These are phyloP conservation scores for Candida tibetensis DNA, from an alignment of 805 yeast species.

Conservation along the genomic window DNA sequence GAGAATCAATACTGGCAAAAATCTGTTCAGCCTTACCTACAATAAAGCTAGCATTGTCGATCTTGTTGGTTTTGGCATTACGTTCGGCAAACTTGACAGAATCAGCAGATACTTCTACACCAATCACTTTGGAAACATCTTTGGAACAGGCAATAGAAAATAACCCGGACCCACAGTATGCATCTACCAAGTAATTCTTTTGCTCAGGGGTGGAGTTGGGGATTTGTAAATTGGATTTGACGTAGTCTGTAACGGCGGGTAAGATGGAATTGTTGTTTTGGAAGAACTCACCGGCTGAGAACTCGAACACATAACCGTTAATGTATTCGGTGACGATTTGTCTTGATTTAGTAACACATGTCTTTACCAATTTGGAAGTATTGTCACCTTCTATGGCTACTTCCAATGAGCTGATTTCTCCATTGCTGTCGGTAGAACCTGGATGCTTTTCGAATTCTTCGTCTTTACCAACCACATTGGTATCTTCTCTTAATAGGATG, in stretches of 20 bases:
- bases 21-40: slow-evolving; percentile 92
- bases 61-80: slow-evolving; percentile 74
- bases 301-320: slow-evolving; percentile 74
- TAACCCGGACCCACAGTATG: slow-evolving; percentile 94
- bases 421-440: slow-evolving; percentile 44
- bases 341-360: slow-evolving; percentile 77
- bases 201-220: slow-evolving; percentile 30
- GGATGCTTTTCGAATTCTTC: slow-evolving; percentile 21
- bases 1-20: slow-evolving; percentile 74
- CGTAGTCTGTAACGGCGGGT: slow-evolving; percentile 80
- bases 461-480: slow-evolving; percentile 38
- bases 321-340: slow-evolving; percentile 77
- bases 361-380: slow-evolving; percentile 45
- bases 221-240: slow-evolving; percentile 59
- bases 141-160: slow-evolving; percentile 84
- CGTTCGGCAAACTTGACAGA: slow-evolving; percentile 82
- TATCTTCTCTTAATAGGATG: slow-evolving; percentile 75
- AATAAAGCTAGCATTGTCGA: slow-evolving; percentile 77
- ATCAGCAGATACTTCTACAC: slow-evolving; percentile 92
- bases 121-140: slow-evolving; percentile 80
- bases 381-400: slow-evolving; percentile 17
- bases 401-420: slow-evolving; percentile 29
- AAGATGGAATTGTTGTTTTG: slow-evolving; percentile 92
- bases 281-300: slow-evolving; percentile 93
- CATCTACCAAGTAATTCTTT: slow-evolving; percentile 75